Conservation (phyloP, 805 yeast genomes). For the Cyberlindnera americana region DNA sequence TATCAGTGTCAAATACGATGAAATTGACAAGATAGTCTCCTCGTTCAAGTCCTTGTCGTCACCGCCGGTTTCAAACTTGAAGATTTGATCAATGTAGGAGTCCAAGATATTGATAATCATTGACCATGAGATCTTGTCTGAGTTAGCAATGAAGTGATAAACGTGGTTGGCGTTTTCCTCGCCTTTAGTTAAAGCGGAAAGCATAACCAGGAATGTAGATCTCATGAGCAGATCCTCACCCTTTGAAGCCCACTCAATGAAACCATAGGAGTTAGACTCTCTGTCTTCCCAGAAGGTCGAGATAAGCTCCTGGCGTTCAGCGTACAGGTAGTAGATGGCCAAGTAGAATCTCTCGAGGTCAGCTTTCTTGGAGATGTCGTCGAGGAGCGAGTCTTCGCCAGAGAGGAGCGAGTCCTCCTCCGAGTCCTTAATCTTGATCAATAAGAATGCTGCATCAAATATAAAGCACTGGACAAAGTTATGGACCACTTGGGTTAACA, state of each 20-base stretch:
- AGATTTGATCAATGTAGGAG: conserved; percentile 47
- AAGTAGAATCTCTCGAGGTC: conserved; percentile 87
- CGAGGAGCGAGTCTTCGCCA: conserved; percentile 51
- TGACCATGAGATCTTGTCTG: conserved; percentile 49
- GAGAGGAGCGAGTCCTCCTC: conserved; percentile 72
- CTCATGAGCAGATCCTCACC: conserved; percentile 78
- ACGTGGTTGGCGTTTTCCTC: conserved; percentile 48
- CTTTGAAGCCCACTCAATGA: conserved; percentile 83
- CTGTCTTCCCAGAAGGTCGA: conserved; percentile 65
- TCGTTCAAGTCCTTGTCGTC: conserved; percentile 64
- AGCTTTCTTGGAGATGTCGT: conserved; percentile 65
- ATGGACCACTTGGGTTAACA: conserved; percentile 42
- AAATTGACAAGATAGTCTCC: conserved; percentile 70
- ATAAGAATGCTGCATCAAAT: conserved; percentile 58
- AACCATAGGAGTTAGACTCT: conserved; percentile 68
- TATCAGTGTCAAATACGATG: conserved; percentile 69
- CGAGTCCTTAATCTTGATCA: conserved; percentile 64
- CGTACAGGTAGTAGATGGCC: conserved; percentile 66
- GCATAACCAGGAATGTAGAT: conserved; percentile 74
- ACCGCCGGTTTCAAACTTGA: conserved; percentile 32
- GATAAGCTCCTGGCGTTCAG: conserved; percentile 55
- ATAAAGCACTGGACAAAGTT: conserved; percentile 53
- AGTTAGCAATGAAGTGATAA: conserved; percentile 42
- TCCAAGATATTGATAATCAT: conserved; percentile 50
- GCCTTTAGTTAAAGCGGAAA: conserved; percentile 72